These are phyloP conservation scores for Royoungia palumana DNA, from an alignment of 768 basidiomycete genomes.

Conservation along the genomic window DNA sequence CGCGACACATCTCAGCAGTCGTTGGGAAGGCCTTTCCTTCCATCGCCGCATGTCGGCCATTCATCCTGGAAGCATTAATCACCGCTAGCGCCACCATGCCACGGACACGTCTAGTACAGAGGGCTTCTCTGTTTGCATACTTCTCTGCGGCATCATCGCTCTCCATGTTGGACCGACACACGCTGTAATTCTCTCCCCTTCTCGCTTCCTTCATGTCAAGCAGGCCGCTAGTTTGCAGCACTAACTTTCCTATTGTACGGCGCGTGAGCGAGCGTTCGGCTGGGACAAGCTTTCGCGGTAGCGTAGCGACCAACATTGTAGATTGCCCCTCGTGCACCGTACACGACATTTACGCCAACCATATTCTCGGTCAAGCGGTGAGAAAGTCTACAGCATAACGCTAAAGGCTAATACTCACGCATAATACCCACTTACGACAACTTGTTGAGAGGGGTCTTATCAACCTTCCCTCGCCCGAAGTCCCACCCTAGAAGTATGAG, in stretches of 20 bases:
- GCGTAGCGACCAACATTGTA: neutral
- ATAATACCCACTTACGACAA: conserved; percentile 7
- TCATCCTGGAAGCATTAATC: conserved; percentile 29
- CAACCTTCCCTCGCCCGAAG: neutral
- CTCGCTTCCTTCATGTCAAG: conserved; percentile 18
- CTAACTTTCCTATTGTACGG: conserved; percentile 1
- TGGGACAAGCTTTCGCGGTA: neutral
- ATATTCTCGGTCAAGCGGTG: conserved; percentile 15
- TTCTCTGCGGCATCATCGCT: conserved; percentile 30
- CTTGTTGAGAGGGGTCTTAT: neutral
- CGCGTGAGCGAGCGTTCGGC: neutral
- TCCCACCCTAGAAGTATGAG: neutral
- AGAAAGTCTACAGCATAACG: conserved; percentile 13
- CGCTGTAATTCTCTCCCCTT: conserved; percentile 9
- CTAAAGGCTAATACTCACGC: conserved; percentile 14
- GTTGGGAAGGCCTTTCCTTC: conserved; percentile 19
- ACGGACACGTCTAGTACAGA: conserved; percentile 15
- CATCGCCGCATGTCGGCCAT: conserved; percentile 23
- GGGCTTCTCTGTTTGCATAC: conserved; percentile 21
- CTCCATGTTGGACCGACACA: conserved; percentile 13
- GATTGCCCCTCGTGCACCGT: neutral
- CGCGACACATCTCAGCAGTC: neutral
- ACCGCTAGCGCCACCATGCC: conserved; percentile 27
- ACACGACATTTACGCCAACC: conserved; percentile 2
- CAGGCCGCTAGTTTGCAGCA: neutral